phyloP scores from a whole-genome alignment of 1,139 yeast genomes.

The Kodamaea ohmeri region DNA sequence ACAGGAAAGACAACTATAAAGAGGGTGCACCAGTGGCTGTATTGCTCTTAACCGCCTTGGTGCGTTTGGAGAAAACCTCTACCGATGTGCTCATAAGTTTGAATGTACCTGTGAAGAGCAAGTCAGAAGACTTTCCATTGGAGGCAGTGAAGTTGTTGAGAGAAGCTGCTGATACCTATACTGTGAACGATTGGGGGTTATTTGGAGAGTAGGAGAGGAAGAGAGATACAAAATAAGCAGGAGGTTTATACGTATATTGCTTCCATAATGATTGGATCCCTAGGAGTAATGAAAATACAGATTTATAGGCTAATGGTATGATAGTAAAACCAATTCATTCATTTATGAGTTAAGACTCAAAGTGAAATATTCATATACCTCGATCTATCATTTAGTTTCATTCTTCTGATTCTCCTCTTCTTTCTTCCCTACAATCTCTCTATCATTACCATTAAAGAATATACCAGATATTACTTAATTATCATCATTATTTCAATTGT shows the following conservation, averaged over 20 bases:
- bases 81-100: constrained; percentile 66
- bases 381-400: too few relatives aligned
- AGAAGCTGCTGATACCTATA: constrained; percentile 19
- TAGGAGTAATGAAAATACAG: too few relatives aligned
- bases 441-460: constrained; percentile 1
- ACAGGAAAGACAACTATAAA: constrained; percentile 50
- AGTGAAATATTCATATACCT: too few relatives aligned
- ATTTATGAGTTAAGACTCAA: too few relatives aligned
- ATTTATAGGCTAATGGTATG: too few relatives aligned
- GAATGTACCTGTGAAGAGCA: constrained; percentile 44
- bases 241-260: neutral
- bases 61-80: constrained; percentile 47
- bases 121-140: constrained; percentile 14
- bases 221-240: neutral
- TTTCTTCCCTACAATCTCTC: neutral
- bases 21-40: constrained; percentile 23
- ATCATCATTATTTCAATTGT: too few relatives aligned
- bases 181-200: constrained; percentile 28
- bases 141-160: constrained; percentile 16
- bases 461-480: constrained; percentile 4
- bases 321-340: too few relatives aligned
- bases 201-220: constrained; percentile 15
- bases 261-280: too few relatives aligned
- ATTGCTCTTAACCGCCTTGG: constrained; percentile 49
- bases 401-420: too few relatives aligned